phyloP scores from a whole-genome alignment of 371 early-diverging fungal genomes.

The Lichtheimia ramosa region DNA sequence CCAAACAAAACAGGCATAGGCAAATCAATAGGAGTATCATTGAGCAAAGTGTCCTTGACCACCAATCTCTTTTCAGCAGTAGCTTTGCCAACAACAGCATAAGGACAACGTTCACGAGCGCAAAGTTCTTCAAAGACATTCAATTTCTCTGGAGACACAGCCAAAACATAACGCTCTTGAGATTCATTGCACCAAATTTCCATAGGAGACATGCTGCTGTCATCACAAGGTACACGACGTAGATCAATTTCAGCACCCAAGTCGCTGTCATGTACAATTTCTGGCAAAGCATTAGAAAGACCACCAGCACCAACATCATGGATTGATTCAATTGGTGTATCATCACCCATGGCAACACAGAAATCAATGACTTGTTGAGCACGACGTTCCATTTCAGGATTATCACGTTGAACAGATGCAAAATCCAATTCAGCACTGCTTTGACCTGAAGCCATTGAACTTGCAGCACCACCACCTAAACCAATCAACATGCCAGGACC shows the following conservation, averaged over 20 bases:
- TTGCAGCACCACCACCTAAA: slow-evolving; percentile 97
- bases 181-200: slow-evolving; percentile 99
- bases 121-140: slow-evolving; percentile 75
- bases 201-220: slow-evolving; percentile 94
- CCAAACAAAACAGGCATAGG: slow-evolving; percentile 96
- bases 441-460: slow-evolving; percentile 89
- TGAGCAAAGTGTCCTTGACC: slow-evolving; percentile 73
- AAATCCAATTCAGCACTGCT: slow-evolving; percentile 91
- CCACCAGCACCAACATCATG: slow-evolving; percentile 99
- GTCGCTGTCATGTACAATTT: slow-evolving; percentile 93
- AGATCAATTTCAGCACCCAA: slow-evolving; percentile 90
- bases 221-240: slow-evolving; percentile 86
- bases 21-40: slow-evolving; percentile 80
- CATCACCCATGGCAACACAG: slow-evolving; percentile 80
- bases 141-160: slow-evolving; percentile 71
- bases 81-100: slow-evolving; percentile 90
- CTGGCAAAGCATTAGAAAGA: slow-evolving; percentile 94
- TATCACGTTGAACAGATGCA: slow-evolving; percentile 97
- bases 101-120: slow-evolving; percentile 91
- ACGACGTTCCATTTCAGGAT: slow-evolving; percentile 97
- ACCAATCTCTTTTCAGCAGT: slow-evolving; percentile 82
- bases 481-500: slow-evolving; percentile 98
- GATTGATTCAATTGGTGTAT: slow-evolving; percentile 86
- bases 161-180: slow-evolving; percentile 96
- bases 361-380: slow-evolving; percentile 95